Base-by-base conservation (phyloP, 75 land plant species). In the Pinus taeda region DNA sequence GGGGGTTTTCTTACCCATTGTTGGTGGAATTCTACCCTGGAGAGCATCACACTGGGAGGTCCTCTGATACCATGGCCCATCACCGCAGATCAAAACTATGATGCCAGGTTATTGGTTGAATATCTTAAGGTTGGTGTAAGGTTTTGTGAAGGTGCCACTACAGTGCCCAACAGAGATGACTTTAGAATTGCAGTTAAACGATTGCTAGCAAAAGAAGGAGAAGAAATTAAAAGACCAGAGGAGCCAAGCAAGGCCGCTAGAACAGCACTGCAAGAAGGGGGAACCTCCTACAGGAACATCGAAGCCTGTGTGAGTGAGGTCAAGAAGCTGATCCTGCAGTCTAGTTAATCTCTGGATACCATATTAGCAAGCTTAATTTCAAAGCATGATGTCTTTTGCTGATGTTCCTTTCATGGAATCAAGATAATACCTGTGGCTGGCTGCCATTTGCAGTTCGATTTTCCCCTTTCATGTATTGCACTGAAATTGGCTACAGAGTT, bases 31-130 rank as follows among this genome's bases (percentile, higher is more conserved):
- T 75, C 79, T 0, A 53, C n/a, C 9, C 22, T 75, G 57, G 80
- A 77, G 60, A 58, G 79, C 60, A 15, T 66, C 64, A 4, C 26
- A 59, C 8, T 15, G 57, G 79, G 82, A 12, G 64, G 76, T 11
- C 80, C 82, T 4, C 18, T 79, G 76, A 30, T 79, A 8, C 12
- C 71, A 13, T 79, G 81, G 81, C 81, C 81, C 9, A 17, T 79
- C 5, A 30, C 15, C 12, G 64, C 71, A 21, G 81, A 79, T 57
- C 81, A 79, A 42, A n/a, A 14, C n/a, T 30, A 30, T 30, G 39
- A 61, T 24, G 21, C 29, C 8, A 13, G 9, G 21, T 30, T 26
- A 14, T 13, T 64, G 15, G 67, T 24, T 24, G 29, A 24, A 24
- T 14, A 64, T 3, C 9, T 64, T n/a, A 26, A 14, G 9, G 30